A percentile compares a stretch with the other conserved stretches of the same genome.
phyloP scores from a whole-genome alignment of 345 rosid species.

The Murraya koenigii region DNA sequence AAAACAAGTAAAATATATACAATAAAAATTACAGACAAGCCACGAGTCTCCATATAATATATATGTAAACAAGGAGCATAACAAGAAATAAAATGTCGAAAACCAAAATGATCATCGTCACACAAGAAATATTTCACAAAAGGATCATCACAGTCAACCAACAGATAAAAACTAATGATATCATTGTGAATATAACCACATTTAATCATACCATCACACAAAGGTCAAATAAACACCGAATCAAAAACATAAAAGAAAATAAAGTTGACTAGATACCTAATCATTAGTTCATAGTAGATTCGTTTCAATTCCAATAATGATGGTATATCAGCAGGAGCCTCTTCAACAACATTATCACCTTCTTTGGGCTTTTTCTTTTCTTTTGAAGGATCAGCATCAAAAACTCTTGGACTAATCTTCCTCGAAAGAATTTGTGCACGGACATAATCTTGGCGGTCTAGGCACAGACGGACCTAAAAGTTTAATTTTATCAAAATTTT shows the following conservation, averaged over 20 bases:
- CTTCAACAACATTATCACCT: conserved; percentile 81
- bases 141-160: not conserved
- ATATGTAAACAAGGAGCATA: not conserved
- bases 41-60: not conserved
- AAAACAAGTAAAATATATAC: not conserved
- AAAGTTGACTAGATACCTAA: conserved; percentile 41
- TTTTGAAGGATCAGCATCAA: conserved; percentile 69
- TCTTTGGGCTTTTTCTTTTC: conserved; percentile 95
- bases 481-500: conserved; percentile 9
- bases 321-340: conserved; percentile 98
- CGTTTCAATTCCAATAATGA: conserved; percentile 74
- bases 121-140: not conserved
- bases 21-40: not conserved
- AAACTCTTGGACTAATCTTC: conserved; percentile 89
- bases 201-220: not conserved
- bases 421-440: conserved; percentile 95
- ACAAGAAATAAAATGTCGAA: not conserved
- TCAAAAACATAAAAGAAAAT: not conserved
- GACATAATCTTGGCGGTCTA: conserved; percentile 88
- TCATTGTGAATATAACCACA: not conserved
- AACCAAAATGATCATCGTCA: not conserved
- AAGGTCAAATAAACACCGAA: conserved; percentile 1
- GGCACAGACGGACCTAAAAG: conserved; percentile 78
- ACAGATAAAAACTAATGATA: not conserved
- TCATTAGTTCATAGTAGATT: conserved; percentile 86